A percentile compares a stretch with the other conserved stretches of the same genome.
Evolutionary conservation across 1,284 basidiomycete genomes (phyloP).

Genomic region (Coniophora puteana): DNA sequence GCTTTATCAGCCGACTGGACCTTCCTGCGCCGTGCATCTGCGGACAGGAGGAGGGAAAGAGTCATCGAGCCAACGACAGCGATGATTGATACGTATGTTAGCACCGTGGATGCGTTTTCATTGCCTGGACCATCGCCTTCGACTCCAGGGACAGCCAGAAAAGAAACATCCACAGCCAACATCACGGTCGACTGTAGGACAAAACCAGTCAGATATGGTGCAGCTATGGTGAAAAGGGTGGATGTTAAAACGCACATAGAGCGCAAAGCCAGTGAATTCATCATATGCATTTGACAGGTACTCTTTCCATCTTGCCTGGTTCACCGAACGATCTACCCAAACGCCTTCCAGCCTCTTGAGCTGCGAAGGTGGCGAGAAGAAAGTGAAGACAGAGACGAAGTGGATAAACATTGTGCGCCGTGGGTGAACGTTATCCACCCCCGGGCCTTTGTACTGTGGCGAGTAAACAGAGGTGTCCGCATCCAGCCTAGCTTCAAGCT

Average conservation of each 20-base stretch:
- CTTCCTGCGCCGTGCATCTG: too few relatives aligned
- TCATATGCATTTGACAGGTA: slow-evolving; percentile 22
- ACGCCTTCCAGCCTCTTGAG: slow-evolving; percentile 29
- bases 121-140: background rate
- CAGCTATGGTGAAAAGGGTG: background rate
- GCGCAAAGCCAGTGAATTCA: slow-evolving; percentile 14
- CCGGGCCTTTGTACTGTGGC: slow-evolving; percentile 3
- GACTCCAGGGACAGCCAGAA: slow-evolving; percentile 8
- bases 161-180: slow-evolving; percentile 11
- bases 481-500: slow-evolving; percentile 29
- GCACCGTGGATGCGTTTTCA: background rate
- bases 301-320: slow-evolving; percentile 32
- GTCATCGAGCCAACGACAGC: background rate
- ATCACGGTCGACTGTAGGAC: slow-evolving; percentile 12
- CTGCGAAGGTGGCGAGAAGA: slow-evolving; percentile 38
- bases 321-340: slow-evolving; percentile 37
- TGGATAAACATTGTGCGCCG: slow-evolving; percentile 22
- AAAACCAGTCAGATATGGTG: too few relatives aligned
- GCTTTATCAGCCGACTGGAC: too few relatives aligned
- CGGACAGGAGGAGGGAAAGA: too few relatives aligned
- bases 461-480: slow-evolving; percentile 29
- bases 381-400: slow-evolving; percentile 32
- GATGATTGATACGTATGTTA: background rate
- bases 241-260: slow-evolving; percentile 9
- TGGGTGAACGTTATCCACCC: slow-evolving; percentile 7